A percentile compares a stretch with the other conserved stretches of the same genome.
These are phyloP conservation scores for Kluyveromyces marxianus DNA, from an alignment of 1,139 yeast species.

Conservation along the genomic window DNA sequence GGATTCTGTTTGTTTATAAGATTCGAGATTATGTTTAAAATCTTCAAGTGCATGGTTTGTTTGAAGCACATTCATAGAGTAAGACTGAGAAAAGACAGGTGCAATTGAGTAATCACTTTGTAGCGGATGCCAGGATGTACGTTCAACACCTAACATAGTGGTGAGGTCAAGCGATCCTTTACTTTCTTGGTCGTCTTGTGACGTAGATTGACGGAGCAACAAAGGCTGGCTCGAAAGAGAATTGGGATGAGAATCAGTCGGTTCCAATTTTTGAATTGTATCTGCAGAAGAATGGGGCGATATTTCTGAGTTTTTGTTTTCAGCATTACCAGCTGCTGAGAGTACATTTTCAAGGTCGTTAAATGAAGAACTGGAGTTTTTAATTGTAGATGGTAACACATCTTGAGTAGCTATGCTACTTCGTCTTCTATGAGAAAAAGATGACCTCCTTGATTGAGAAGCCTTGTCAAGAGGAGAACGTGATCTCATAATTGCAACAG, in stretches of 20 bases:
- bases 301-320: constrained; percentile 9
- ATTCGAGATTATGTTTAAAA: constrained; percentile 10
- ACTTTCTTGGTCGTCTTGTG: constrained; percentile 12
- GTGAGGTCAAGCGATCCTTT: constrained; percentile 27
- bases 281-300: constrained; percentile 23
- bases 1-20: not conserved
- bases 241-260: constrained; percentile 3
- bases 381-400: constrained; percentile 34
- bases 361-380: constrained; percentile 19
- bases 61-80: constrained; percentile 14
- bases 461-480: constrained; percentile 14
- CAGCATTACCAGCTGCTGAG: constrained; percentile 8
- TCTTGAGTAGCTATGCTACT: constrained; percentile 23
- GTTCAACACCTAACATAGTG: constrained; percentile 22
- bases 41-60: constrained; percentile 18
- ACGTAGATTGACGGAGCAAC: constrained; percentile 12
- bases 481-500: constrained; percentile 29
- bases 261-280: constrained; percentile 7
- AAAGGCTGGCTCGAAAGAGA: constrained; percentile 16
- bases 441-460: constrained; percentile 5
- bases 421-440: constrained; percentile 18
- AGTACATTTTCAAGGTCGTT: constrained; percentile 23
- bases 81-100: constrained; percentile 14
- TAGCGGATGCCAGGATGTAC: constrained; percentile 25
- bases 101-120: constrained; percentile 15